Evolutionary conservation across 192 early-diverging fungal genomes (phyloP), one percentile per base, ranked within the genome.

Genomic region (Geranomyces variabilis): DNA sequence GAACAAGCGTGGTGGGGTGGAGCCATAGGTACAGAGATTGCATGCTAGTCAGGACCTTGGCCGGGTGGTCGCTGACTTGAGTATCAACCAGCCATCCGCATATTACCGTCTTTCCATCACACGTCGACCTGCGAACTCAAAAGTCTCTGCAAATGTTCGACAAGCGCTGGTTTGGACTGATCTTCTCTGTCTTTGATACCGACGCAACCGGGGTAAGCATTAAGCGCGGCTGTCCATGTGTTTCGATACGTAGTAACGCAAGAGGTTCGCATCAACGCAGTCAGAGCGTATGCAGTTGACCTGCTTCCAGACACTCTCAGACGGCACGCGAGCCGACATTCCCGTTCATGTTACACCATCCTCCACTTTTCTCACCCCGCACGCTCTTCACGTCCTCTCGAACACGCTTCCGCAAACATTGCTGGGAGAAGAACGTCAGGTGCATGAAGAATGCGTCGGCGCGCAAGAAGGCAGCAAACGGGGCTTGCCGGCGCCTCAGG

Each of bases 41-140:
- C n/a, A n/a, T n/a, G n/a, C n/a, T n/a, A n/a, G n/a, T n/a, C 17
- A 53, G 19, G 19, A 53, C n/a, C 15, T 24, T 47, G 19, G 46
- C 51, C 51, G 10, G 36, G 36, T 41, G 36, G 10, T 17, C 31
- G 19, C 36, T 43, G 12, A 43, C 48, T 31, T 69, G 49, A 8
- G 36, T 41, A 7, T 41, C 36, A 17, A 9, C 51, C 28, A 72
- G 62, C 33, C 82, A 84, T 56, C 82, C 82, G 1, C 77, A 84
- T 59, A 80, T 84, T 24, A 84, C 82, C 6, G 74, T 80, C 12
- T 69, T 77, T 33, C 82, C 82, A 15, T 77, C 74, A 1, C 79
- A 81, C 64, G 78, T 84, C 17, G 82, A 84, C 65, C 55, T 84
- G 1, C 44, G 67, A 9, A 81, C 79, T 36, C 82, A 84, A 67